These are phyloP conservation scores for Phlegmacium glaucopus DNA, from an alignment of 768 basidiomycete genomes.

Conservation along the genomic window DNA sequence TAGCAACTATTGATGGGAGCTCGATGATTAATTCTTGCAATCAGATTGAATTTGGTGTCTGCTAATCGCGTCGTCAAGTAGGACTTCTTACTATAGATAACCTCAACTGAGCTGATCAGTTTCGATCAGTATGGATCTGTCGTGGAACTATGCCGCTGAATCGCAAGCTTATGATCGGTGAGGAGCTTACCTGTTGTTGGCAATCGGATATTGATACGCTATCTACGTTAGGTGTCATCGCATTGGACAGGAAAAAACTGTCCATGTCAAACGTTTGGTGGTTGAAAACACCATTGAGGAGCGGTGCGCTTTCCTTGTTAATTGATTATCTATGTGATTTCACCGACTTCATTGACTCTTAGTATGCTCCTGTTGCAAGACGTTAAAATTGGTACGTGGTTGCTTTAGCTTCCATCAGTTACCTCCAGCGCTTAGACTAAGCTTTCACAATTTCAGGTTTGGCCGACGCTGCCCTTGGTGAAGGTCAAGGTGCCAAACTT, in stretches of 20 bases:
- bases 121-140: slow-evolving; percentile 58
- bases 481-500: slow-evolving; percentile 58
- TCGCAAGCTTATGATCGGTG: slow-evolving; percentile 57
- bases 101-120: not conserved
- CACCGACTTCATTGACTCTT: not conserved
- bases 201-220: not conserved
- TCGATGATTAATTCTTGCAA: not conserved
- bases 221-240: slow-evolving; percentile 51
- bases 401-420: too few species aligned
- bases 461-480: slow-evolving; percentile 68
- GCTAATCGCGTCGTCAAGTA: slow-evolving; percentile 73
- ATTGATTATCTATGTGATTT: not conserved
- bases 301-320: slow-evolving; percentile 40
- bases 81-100: slow-evolving; percentile 11
- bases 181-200: not conserved
- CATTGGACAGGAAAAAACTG: slow-evolving; percentile 67
- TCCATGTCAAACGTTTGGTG: slow-evolving; percentile 64
- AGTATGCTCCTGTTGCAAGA: slow-evolving; percentile 72
- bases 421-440: not conserved
- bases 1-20: not conserved
- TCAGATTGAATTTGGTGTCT: slow-evolving; percentile 54
- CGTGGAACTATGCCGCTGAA: slow-evolving; percentile 73
- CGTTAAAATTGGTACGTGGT: slow-evolving; percentile 51
- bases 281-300: slow-evolving; percentile 74
- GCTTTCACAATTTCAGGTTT: slow-evolving; percentile 35